Conservation (phyloP, 495 filamentous ascomycete species). For the Penicillium pulvis region DNA sequence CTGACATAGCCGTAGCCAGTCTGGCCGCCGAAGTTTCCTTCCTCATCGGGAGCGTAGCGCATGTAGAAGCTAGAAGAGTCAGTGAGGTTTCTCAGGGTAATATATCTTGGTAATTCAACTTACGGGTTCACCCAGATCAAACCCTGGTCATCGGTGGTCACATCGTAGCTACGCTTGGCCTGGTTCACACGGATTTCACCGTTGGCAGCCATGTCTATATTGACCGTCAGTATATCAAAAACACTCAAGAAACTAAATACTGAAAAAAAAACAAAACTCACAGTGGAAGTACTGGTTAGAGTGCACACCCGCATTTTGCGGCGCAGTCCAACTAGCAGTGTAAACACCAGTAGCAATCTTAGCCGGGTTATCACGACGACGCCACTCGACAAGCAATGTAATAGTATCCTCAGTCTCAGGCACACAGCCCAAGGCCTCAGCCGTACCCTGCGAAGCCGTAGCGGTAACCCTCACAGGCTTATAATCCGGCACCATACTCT, state of each 20-base stretch:
- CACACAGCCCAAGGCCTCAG: conserved; percentile 74
- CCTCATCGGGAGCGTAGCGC: conserved; percentile 92
- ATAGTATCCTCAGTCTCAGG: conserved; percentile 90
- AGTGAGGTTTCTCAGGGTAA: not conserved
- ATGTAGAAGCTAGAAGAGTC: conserved; percentile 72
- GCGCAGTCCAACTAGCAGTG: conserved; percentile 92
- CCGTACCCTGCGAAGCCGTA: conserved; percentile 70
- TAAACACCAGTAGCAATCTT: conserved; percentile 88
- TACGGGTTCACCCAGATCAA: conserved; percentile 83
- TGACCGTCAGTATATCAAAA: not conserved
- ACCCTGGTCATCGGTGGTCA: conserved; percentile 75
- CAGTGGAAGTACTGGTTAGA: conserved; percentile 96
- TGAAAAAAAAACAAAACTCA: conserved; percentile 26
- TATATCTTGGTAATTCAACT: conserved; percentile 11
- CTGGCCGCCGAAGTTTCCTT: conserved; percentile 91
- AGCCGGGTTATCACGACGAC: conserved; percentile 62
- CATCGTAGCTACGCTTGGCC: conserved; percentile 91
- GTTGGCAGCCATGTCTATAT: conserved; percentile 67
- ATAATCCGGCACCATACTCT: conserved; percentile 84
- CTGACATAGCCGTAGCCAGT: conserved; percentile 91
- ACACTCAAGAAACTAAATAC: not conserved
- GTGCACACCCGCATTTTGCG: conserved; percentile 87
- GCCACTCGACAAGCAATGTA: conserved; percentile 85
- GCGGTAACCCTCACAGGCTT: conserved; percentile 78
- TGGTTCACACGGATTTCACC: conserved; percentile 91